Base-by-base conservation (phyloP, 2,329 filamentous ascomycete genomes). In the Fusarium pseudonygamai region DNA sequence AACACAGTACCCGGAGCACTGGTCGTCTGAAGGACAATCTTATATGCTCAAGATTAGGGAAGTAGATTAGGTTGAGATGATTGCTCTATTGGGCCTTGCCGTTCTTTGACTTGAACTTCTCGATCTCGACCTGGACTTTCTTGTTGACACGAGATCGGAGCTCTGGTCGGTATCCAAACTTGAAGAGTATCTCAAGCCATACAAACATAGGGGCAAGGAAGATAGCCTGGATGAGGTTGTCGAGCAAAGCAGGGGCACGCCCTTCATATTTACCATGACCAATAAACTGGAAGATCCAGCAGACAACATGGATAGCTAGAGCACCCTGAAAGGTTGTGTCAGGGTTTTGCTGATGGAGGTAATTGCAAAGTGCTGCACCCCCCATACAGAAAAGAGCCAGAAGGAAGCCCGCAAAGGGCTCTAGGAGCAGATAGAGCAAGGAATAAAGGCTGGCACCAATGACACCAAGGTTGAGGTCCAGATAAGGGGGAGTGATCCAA, bases 191-290 rank as follows among this genome's bases (percentile, higher is more conserved):
- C 85, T 98, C 95, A 77, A 99, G 92, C 93, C 96, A 99, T 66
- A 98, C 96, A 78, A 98, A 99, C 79, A 99, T 92, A 14, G 96
- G 96, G 1, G 96, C 96, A 30, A 98, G 87, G 79, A 98, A 96
- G 73, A 98, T 83, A 34, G 96, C 95, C 83, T 98, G 96, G 53
- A 97, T 87, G 46, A 98, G 84, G 79, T 98, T 98, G 83, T 98
- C 95, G 53, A 98, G 85, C 72, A 98, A 84, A 9, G 95, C 96
- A 13, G 96, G 96, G 6, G 95, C 94, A 59, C 96, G 90, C 26
- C 93, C 91, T 83, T 98, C 96, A 77, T 94, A 98, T 57, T 88
- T 90, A 42, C 95, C 95, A 79, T 99, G 96, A 34, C 96, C 96
- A 57, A 98, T 78, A 79, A 99, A 98, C 80, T 99, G 96, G 57